phyloP scores from a whole-genome alignment of 148 eudicot genomes.

The Chenopodium album region DNA sequence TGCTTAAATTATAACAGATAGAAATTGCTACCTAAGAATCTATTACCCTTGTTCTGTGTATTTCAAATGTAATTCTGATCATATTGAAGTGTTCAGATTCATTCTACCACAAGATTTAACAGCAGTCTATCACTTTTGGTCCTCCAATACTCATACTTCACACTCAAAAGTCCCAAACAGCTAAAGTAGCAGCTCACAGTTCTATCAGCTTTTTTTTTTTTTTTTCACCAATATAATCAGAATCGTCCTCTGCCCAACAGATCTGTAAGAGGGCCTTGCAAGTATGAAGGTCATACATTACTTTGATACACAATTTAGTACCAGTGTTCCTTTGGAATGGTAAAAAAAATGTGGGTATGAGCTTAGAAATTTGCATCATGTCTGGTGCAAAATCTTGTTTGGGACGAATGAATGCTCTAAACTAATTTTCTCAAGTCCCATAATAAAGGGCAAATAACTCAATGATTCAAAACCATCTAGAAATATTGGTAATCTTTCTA shows the following conservation, averaged over 20 bases:
- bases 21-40: not conserved
- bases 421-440: not conserved
- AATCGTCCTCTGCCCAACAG: too few relatives aligned
- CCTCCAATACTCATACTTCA: not conserved
- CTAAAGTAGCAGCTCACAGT: too few relatives aligned
- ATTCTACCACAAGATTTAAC: not conserved
- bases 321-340: too few relatives aligned
- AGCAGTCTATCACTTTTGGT: not conserved
- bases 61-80: not conserved
- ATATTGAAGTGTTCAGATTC: not conserved
- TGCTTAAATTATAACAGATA: too few relatives aligned
- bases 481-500: not conserved
- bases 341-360: too few relatives aligned
- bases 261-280: too few relatives aligned
- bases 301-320: too few relatives aligned
- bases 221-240: too few relatives aligned
- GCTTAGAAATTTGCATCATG: too few relatives aligned
- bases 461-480: too few relatives aligned
- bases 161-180: not conserved
- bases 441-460: not conserved
- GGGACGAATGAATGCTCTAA: not conserved
- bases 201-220: too few relatives aligned
- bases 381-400: not conserved
- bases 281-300: too few relatives aligned
- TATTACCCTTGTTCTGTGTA: not conserved